Evolutionary conservation across 2,329 filamentous ascomycete genomes (phyloP).

Genomic region (Apiospora saccharicola): DNA sequence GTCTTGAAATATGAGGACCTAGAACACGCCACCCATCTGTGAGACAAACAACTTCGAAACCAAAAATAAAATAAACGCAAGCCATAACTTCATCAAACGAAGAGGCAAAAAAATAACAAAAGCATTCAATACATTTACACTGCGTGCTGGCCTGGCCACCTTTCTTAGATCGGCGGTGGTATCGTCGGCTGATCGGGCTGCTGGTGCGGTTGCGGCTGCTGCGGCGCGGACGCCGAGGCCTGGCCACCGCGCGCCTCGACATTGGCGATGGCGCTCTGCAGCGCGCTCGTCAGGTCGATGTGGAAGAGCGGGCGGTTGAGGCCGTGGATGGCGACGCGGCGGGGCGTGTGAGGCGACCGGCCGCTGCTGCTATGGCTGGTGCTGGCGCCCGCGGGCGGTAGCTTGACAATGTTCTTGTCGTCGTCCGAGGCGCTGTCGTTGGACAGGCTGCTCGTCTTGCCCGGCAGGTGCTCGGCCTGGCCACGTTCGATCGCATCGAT

Average conservation of each 20-base stretch:
- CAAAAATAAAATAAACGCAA: neutral
- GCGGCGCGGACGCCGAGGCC: neutral
- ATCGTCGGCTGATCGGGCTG: neutral
- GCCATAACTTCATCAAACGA: conserved; percentile 7
- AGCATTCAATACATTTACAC: neutral
- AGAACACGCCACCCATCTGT: neutral
- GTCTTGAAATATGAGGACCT: neutral
- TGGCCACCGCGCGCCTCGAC: conserved; percentile 58
- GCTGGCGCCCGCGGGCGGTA: neutral
- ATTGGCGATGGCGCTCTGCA: conserved; percentile 87
- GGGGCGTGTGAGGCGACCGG: conserved; percentile 49
- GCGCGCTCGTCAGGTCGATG: conserved; percentile 85
- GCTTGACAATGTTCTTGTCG: conserved; percentile 12
- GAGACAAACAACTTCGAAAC: neutral
- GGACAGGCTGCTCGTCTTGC: neutral
- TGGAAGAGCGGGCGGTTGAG: conserved; percentile 93
- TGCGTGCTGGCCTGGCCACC: neutral
- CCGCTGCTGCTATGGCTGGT: conserved; percentile 42
- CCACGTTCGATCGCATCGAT: conserved; percentile 38
- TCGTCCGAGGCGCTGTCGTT: conserved; percentile 34
- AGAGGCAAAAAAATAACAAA: neutral
- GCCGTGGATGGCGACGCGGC: conserved; percentile 77
- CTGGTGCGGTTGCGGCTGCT: neutral
- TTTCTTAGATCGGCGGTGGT: neutral
- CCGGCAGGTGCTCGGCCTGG: conserved; percentile 22